Base-by-base conservation (phyloP, 805 yeast genomes). In the Saturnispora diversa region DNA sequence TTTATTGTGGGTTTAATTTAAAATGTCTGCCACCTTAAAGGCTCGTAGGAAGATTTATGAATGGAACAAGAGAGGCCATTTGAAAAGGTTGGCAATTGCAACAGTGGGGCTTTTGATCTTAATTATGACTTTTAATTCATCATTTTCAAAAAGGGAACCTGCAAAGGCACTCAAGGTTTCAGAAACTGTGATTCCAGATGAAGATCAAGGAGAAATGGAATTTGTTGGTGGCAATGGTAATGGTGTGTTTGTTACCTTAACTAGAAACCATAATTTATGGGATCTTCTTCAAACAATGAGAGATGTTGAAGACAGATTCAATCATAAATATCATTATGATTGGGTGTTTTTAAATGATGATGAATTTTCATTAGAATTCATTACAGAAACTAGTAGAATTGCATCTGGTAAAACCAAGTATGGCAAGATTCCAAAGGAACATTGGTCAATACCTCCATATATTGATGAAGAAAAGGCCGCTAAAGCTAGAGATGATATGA, bases 301-400 rank as follows among this genome's bases (percentile, higher is more conserved):
- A 58, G 73, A 78, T 34, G 74, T 88, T 37, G 96, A 90, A 63
- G 96, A 86, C 60, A 69, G 96, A 47, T 90, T 90, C 69, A 90
- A 90, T 66, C 57, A 65, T 15, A 72, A 82, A 42, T 87, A 66
- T 64, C 70, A 84, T 46, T 90, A 90, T 57, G 96, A 92, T 51
- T 90, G 97, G 96, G 90, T 86, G 23, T 90, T 90, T 59, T 68
- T 90, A 50, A 90, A 88, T 60, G 95, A 90, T 58, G 84, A 75
- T 41, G 79, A 71, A 33, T 90, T 90, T 64, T 68, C 75, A 34
- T 85, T 83, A 2, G 92, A 85, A 50, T 90, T 90, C 60, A 83
- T 74, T 50, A 61, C 62, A 15, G 70, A 75, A 20, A 82, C 94
- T 8, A 49, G 72, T 1, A 72, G 82, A 8, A 63, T 85, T 52